These are phyloP conservation scores for Nigrospora osmanthi DNA, from an alignment of 2,329 filamentous ascomycete species.

Conservation along the genomic window DNA sequence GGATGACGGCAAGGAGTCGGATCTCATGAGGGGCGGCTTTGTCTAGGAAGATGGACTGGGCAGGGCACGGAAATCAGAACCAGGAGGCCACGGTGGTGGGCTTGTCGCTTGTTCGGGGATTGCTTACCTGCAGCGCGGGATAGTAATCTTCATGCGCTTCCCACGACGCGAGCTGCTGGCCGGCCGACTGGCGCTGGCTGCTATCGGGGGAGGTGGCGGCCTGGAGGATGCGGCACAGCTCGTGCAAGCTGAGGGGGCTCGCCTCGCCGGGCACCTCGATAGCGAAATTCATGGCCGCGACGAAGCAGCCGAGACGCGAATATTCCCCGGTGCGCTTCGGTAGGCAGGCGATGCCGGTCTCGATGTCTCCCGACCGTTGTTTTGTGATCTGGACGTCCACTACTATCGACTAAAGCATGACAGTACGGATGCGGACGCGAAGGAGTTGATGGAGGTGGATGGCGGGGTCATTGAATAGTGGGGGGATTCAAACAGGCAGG, in stretches of 20 bases:
- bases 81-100: too few species aligned
- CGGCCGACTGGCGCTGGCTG: conserved; percentile 56
- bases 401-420: too few species aligned
- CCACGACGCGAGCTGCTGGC: conserved; percentile 66
- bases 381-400: too few species aligned
- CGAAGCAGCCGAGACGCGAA: neutral
- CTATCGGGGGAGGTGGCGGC: conserved; percentile 57
- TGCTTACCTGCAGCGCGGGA: conserved; percentile 55
- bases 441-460: too few species aligned
- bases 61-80: neutral
- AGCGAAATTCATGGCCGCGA: conserved; percentile 52
- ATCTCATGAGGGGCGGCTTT: conserved; percentile 67
- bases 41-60: conserved; percentile 73
- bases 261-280: conserved; percentile 80
- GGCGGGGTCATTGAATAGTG: too few species aligned
- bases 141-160: conserved; percentile 60
- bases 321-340: neutral
- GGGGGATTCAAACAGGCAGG: too few species aligned
- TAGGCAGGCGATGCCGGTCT: too few species aligned
- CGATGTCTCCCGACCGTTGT: too few species aligned
- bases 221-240: conserved; percentile 57
- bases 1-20: conserved; percentile 84
- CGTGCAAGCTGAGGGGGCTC: conserved; percentile 56
- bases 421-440: too few species aligned
- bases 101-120: neutral